Base-by-base conservation (phyloP, 106 monocot genomes). In the Dendrobium huoshanense region DNA sequence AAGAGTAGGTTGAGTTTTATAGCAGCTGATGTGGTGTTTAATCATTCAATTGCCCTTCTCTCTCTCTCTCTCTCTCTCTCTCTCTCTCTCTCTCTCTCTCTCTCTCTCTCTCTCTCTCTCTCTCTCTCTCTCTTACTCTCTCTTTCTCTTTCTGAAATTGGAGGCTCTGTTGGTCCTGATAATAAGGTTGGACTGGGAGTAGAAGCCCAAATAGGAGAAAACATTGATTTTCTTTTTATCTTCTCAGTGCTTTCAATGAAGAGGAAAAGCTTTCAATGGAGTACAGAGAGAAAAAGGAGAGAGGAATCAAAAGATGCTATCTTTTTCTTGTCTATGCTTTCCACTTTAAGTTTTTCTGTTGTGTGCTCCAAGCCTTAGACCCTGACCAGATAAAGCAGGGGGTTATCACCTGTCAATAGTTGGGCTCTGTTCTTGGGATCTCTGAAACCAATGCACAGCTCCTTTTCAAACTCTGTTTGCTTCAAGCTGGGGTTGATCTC, bases 231-330 rank as follows among this genome's bases (percentile, higher is more conserved):
- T 44, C 74, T 44, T 74, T 74, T 74, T 74, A 18, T 15, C 8
- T 20, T 9, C 18, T 19, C 31, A 31, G 74, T 44, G 41, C 42
- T n/a, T 42, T 74, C 42, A 44, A 43, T 74, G 74, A 44, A n/a
- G 43, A 43, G 74, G 9, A 17, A 72, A 15, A 37, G 37, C 33
- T 15, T 40, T 72, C 37, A 40, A 33, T 29, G 72, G 79, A 77
- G 67, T 31, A 54, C 51, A 83, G 58, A 73, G 80, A 73, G 55
- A 81, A 89, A 82, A 81, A 80, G 77, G 75, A 65, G 25, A 80
- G 24, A 83, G 85, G 88, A 85, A 85, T 91, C 91, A 86, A 80
- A 77, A 86, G 84, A 86, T 77, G 88, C 86, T 80, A 81, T 82
- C 86, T 85, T 85, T 82, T 65, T 74, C 77, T 86, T 79, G 82